Conservation (phyloP, 176 grass and related monocot genomes). For the Paspalum notatum region DNA sequence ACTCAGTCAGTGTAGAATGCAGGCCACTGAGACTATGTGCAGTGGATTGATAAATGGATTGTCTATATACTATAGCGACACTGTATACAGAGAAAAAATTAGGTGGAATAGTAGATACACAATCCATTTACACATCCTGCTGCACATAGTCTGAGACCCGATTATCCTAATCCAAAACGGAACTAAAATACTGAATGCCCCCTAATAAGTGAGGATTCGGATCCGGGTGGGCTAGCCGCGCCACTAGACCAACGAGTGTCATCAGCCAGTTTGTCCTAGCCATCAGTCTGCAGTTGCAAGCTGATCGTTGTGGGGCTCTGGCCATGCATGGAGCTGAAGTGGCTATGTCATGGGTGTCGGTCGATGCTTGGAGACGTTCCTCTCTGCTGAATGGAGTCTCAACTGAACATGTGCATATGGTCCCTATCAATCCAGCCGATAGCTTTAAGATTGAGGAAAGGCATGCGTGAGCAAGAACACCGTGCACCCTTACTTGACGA, state of each 20-base stretch:
- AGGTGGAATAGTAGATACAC: too few relatives aligned
- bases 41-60: too few relatives aligned
- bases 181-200: not conserved
- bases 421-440: too few relatives aligned
- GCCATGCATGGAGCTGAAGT: not conserved
- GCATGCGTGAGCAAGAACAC: too few relatives aligned
- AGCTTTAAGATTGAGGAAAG: too few relatives aligned
- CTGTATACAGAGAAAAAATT: too few relatives aligned
- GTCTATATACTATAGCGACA: too few relatives aligned
- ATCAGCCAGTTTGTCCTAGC: not conserved
- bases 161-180: not conserved
- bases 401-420: too few relatives aligned
- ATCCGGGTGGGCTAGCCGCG: not conserved
- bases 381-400: too few relatives aligned
- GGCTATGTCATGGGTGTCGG: not conserved
- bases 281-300: not conserved
- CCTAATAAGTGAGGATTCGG: not conserved
- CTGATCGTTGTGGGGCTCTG: not conserved
- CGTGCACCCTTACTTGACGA: too few relatives aligned
- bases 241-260: not conserved
- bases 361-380: not conserved
- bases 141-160: not conserved
- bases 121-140: too few relatives aligned
- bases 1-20: not conserved
- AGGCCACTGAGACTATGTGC: constrained; percentile 34